Base-by-base conservation (phyloP, 371 early-diverging fungal genomes). In the Syncephalastrum monosporum region DNA sequence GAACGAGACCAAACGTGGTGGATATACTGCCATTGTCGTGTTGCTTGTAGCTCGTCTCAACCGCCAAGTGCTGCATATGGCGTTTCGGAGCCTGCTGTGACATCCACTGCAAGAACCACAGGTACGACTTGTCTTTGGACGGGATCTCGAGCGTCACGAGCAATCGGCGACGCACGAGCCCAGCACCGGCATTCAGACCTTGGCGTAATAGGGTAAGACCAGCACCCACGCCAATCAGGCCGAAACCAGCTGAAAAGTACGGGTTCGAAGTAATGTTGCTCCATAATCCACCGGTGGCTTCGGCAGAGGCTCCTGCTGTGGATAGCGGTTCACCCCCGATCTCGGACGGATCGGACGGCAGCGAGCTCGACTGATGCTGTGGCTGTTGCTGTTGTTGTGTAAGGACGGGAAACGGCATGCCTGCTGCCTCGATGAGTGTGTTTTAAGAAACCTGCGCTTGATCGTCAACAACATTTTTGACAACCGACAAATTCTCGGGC, bases 51-150 rank as follows among this genome's bases (percentile, higher is more conserved):
- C 81, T 74, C 0, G 98, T 98, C 57, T 95, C 90, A 0, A 98
- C 94, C 0, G 93, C 85, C 33, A 96, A 64, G 57, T 94, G 91
- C 49, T 90, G 89, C 23, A 90, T 79, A 49, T 72, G 68, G 21
- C 72, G 70, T 42, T 68, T 74, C 57, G 85, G 67, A 61, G 82
- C 71, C 69, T 88, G 83, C 68, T 83, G 77, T 6, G 84, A 77
- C 85, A 88, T 88, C 97, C 97, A 97, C 33, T 92, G 85, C 25
- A 97, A 71, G 55, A 97, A 89, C 99, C 99, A 98, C 21, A 82
- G 69, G 72, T 97, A 97, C 15, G 89, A 83, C 61, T 91, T 91
- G 71, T 98, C 99, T 65, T 93, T 91, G 61, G 87, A 87, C 4
- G 95, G 94, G 44, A 98, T 95, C 66, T 98, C 99, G 44, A 98